phyloP scores from a whole-genome alignment of 768 basidiomycete species.

The Termitomyces sp. region DNA sequence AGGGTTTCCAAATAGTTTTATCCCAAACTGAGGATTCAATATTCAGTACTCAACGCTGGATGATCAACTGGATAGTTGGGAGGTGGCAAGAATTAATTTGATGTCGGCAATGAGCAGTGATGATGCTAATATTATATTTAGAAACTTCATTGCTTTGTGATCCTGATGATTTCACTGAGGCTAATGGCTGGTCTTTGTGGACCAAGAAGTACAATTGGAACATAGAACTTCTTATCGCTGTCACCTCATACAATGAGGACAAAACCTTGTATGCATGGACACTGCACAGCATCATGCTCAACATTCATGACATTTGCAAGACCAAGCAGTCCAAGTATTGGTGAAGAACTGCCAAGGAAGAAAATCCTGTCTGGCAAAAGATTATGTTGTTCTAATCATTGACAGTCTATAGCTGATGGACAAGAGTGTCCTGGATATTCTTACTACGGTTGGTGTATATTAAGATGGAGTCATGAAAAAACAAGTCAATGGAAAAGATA shows the following conservation, averaged over 20 bases:
- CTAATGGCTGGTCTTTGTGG: constrained; percentile 81
- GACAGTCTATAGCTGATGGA: constrained; percentile 96
- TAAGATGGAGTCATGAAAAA: constrained; percentile 97
- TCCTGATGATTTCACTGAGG: constrained; percentile 82
- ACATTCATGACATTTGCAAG: constrained; percentile 96
- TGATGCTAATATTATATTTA: constrained; percentile 9
- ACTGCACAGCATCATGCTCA: constrained; percentile 94
- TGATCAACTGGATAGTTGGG: background rate
- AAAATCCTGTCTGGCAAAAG: constrained; percentile 84
- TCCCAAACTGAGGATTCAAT: background rate
- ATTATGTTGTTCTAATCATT: constrained; percentile 86
- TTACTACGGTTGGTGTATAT: constrained; percentile 89
- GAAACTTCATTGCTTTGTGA: constrained; percentile 43
- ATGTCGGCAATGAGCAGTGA: constrained; percentile 14
- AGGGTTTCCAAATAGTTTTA: constrained; percentile 3
- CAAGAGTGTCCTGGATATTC: constrained; percentile 86
- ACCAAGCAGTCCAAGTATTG: constrained; percentile 94
- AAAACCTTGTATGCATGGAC: constrained; percentile 90
- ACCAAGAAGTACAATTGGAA: constrained; percentile 82
- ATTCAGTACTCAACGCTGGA: background rate
- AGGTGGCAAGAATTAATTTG: too few species aligned
- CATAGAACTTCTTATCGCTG: constrained; percentile 91
- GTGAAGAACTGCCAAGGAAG: constrained; percentile 78
- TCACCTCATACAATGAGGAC: constrained; percentile 80
- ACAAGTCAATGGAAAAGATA: constrained; percentile 82